Evolutionary conservation across 1,139 yeast species (phyloP).

Genomic region (Hyphopichia buzzinii): DNA sequence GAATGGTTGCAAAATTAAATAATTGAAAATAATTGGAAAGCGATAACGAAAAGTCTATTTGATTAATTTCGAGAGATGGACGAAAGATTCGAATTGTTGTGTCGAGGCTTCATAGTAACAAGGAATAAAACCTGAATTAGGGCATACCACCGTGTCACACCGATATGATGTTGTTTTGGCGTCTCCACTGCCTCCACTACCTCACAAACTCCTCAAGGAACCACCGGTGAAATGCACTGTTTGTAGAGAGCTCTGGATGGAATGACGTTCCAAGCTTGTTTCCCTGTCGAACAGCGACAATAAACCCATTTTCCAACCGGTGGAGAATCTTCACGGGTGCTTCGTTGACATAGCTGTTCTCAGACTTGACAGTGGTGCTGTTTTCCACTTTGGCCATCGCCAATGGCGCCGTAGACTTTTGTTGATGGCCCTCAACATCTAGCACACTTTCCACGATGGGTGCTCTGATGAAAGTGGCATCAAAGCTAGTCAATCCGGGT

Average conservation of each 20-base stretch:
- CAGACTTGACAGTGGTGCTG: conserved; percentile 20
- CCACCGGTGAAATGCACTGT: conserved; percentile 68
- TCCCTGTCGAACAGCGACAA: conserved; percentile 77
- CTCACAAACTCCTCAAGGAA: conserved; percentile 62
- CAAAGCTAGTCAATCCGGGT: conserved; percentile 40
- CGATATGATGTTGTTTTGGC: no score
- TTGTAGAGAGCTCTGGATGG: conserved; percentile 73
- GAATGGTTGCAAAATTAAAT: no score
- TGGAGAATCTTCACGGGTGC: conserved; percentile 44
- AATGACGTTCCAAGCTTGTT: conserved; percentile 70
- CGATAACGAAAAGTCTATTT: no score
- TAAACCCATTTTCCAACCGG: conserved; percentile 36
- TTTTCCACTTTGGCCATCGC: conserved; percentile 13
- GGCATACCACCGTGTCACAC: no score
- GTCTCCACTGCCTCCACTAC: no score
- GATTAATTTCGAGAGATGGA: no score
- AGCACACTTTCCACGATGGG: conserved; percentile 52
- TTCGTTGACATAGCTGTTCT: conserved; percentile 24
- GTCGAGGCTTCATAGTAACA: no score
- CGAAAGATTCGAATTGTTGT: no score
- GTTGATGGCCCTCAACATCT: conserved; percentile 5
- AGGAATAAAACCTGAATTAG: no score
- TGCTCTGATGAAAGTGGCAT: conserved; percentile 73
- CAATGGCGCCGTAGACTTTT: conserved; percentile 1
- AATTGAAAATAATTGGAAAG: no score